Conservation (phyloP, 1,284 basidiomycete genomes). For the Termitomyces sp. region DNA sequence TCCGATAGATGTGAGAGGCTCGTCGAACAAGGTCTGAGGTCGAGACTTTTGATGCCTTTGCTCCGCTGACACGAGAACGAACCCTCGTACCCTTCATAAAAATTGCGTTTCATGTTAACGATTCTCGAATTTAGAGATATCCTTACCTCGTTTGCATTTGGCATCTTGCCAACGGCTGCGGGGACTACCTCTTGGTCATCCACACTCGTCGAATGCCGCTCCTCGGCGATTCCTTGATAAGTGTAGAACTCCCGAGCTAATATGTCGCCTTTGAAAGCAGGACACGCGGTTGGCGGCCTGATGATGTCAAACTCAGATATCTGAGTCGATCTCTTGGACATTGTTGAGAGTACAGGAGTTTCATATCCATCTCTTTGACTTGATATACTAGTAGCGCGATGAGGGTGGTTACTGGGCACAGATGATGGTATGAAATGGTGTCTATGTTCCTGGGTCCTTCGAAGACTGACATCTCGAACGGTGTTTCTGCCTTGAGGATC, state of each 20-base stretch:
- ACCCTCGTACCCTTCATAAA: background rate
- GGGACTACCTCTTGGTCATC: background rate
- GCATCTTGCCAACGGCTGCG: background rate
- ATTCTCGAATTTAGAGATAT: background rate
- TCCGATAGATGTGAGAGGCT: slow-evolving; percentile 4
- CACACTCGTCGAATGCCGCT: background rate
- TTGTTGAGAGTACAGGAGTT: slow-evolving; percentile 12
- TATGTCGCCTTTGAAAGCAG: background rate
- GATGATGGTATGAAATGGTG: background rate
- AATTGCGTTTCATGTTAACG: too few relatives aligned
- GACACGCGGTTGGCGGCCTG: slow-evolving; percentile 6
- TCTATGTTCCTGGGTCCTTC: background rate
- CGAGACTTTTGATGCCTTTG: background rate
- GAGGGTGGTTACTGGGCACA: background rate
- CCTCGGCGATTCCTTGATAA: background rate
- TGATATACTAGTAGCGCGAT: background rate
- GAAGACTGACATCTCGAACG: too few relatives aligned
- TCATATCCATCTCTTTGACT: slow-evolving; percentile 5
- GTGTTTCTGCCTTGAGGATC: background rate
- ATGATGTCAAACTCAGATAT: slow-evolving; percentile 20
- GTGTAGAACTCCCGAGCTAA: too few relatives aligned
- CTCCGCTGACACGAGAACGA: background rate
- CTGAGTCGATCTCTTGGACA: slow-evolving; percentile 16
- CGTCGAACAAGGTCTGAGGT: background rate
- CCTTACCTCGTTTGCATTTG: background rate